Base-by-base conservation (phyloP, 176 grass and related monocot genomes). In the Carex littledalei region DNA sequence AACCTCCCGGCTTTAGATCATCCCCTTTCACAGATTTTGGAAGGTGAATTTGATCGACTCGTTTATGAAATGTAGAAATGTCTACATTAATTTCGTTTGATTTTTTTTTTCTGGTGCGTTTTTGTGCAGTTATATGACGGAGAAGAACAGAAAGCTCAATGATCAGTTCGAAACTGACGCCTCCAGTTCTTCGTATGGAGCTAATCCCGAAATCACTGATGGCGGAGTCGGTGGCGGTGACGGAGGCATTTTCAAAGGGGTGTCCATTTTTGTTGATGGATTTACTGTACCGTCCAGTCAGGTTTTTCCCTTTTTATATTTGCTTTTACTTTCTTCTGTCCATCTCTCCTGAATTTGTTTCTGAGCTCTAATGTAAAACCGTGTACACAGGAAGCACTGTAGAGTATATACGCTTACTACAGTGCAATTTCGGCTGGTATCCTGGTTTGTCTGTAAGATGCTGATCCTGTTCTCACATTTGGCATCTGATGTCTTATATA, bases 211-310 rank as follows among this genome's bases (percentile, higher is more conserved):
- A 81, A 22, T 57, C n/a, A 57, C 85, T 41, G 63, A 78, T 66
- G 70, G 15, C 22, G 45, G 72, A 49, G 37, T 32, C 10, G 16
- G 21, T 3, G 61, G 75, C 1, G 71, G 72, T 6, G 39, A 70
- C 6, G 34, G 74, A 72, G 87, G 87, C 2, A 88, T 88, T 57
- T 88, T 88, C 12, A 79, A 9, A 65, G 87, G 81, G 43, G 68
- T 88, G 32, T 84, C 87, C n/a, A 88, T 88, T 75, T 88, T 88
- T 78, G 87, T 88, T 69, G 87, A 88, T 63, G 87, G 87, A 88
- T 88, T 88, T 21, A 88, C 86, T 15, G 72, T 84, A 14, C 87
- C 87, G 16, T 69, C 87, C 17, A 79, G 82, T 79, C 87, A 88
- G 87, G 87, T 88, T 54, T 57, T 52, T 13, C 26, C 8, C 8